Evolutionary conservation across 2,329 filamentous ascomycete species (phyloP), one percentile per base, ranked within the genome.

Genomic region (Drechslerella coelobrocha): DNA sequence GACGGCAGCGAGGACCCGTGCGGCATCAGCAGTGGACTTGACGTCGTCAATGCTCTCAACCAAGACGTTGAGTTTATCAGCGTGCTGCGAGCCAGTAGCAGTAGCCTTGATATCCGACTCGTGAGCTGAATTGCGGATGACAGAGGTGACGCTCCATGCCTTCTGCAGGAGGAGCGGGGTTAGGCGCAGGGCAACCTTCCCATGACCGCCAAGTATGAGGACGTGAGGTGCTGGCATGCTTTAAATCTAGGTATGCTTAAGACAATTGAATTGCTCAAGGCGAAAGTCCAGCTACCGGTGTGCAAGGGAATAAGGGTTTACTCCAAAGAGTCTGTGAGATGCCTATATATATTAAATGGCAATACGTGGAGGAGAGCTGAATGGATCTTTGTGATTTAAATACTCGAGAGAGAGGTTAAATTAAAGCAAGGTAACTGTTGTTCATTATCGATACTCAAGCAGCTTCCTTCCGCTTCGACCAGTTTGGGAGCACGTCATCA

Each of bases 141-240:
- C 81, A 77, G 88, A 90, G 68, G 89, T 92, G 59, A 95, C 88
- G 73, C 85, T 85, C 88, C 90, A 93, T 31, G 85, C 85, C 73
- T 87, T 86, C 54, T 86, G 82, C 43, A 94, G 85, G 6, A 95
- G 86, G 68, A 92, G 83, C 1, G 89, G 89, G 7, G 90, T 94
- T 39, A 94, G 83, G 45, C 88, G 80, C 66, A 90, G 85, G 74
- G 90, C 85, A 68, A 94, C 80, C 78, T 92, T 91, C 80, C 91
- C 91, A 81, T 92, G 90, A 76, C 90, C 91, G 43, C 68, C 68
- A 51, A 72, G 55, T 31, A 72, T 65, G 27, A 72, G 37, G 23
- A 72, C 68, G 27, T 71, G 66, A 34, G 66, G 66, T 21, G 48
- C 27, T 7, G 66, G 59, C 66, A 71, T 69, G 2, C 9, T 56